Evolutionary conservation across 805 yeast species (phyloP), one percentile per base, ranked within the genome.

Genomic region (Priceomyces medius): DNA sequence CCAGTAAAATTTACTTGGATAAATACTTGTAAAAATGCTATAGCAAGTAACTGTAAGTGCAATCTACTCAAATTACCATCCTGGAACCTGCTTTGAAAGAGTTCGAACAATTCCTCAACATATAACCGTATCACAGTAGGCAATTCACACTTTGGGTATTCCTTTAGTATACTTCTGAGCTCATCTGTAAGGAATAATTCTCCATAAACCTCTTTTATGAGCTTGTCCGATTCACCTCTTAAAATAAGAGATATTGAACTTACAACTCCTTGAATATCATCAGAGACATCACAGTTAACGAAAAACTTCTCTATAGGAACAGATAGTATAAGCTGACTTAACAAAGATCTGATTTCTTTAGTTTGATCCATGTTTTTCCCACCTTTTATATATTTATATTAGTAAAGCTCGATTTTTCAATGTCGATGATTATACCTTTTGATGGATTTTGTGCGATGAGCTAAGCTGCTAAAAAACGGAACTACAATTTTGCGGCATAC

Each of bases 1-100:
- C 97, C 97, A 0, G 96, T 87, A 61, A 74, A 87, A 59, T 90
- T 90, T 38, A 76, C 62, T 58, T 88, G 95, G 12, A 85, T 65
- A 55, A 85, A 90, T 1, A 77, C 56, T 55, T 88, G 89, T 19
- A 88, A 63, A 3, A 80, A 63, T 1, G 84, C 73, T 45, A 87
- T 71, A 2, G 87, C 85, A 13, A 74, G 33, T n/a, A 67, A 43
- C 37, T 63, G 72, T 24, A 60, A 47, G 31, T 61, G 61, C 13
- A 58, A 17, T 1, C 26, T 19, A 3, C 51, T 55, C 4, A 51
- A 17, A 7, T 40, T 43, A 6, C 28, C 28, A 7, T 45, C 45
- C 4, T 40, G 40, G 32, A 48, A 48, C n/a, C 40, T 36, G n/a
- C 26, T 37, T 7, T 35, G 18, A 31, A 53, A 52, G 18, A 28